Evolutionary conservation across 208 protist genomes (phyloP), one percentile per base, ranked within the genome.

Genomic region (Herpetomonas tarakana): DNA sequence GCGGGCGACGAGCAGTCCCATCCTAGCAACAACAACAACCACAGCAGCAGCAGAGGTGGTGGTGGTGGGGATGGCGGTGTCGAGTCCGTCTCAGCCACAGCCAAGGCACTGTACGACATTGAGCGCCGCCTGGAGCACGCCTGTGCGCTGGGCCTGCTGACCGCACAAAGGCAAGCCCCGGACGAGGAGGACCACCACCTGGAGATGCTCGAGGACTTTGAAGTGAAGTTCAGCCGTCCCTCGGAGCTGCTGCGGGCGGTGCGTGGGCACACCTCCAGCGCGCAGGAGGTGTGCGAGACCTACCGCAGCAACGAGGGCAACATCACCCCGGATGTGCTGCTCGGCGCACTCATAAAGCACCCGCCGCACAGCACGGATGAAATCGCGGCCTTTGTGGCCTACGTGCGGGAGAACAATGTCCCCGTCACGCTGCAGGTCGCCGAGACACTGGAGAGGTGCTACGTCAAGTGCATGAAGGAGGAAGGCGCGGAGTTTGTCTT

Each of bases 401-500:
- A 85, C 55, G 29, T 86, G 38, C 56, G 58, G 24, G 16, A 45
- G n/a, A 68, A 77, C 39, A 50, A 56, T 22, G 72, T 93, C 29
- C 30, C 72, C 2, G 41, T 93, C 2, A 76, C 81, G 2, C 39
- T 73, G 9, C 53, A 53, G 18, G 44, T 74, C 4, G 66, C 71
- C 0, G 77, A 91, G 68, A 56, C 76, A 31, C 50, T 94, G 25
- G 84, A 94, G 62, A 79, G 74, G 47, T 58, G 65, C 9, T 92
- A 82, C 59, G 72, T 86, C 0, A 70, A 70, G 44, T 87, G 84
- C 54, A 94, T 92, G 84, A 91, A 92, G 70, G 71, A 64, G 4
- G 62, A 82, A 39, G 76, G 71, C 39, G 76, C 76, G 9, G 84
- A 81, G 35, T 58, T 78, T 9, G 84, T 91, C 14, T 88, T 94